Evolutionary conservation across 768 basidiomycete genomes (phyloP), one percentile per base, ranked within the genome.

Genomic region (Hericium rajendrae): DNA sequence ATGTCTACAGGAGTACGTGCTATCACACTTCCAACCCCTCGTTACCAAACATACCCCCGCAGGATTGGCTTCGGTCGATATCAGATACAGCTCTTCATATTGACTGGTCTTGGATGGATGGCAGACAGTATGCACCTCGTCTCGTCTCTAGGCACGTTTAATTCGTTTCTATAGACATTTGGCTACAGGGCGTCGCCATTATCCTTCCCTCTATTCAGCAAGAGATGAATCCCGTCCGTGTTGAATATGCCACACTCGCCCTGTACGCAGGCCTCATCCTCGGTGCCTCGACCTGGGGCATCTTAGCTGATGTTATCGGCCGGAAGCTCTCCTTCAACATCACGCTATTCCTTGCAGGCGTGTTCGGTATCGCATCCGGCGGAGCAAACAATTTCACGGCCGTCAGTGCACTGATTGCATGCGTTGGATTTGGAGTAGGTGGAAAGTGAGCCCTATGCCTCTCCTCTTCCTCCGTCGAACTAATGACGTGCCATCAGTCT

Each of bases 321-420:
- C 68, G 78, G 24, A 71, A 67, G 51, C 61, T 77, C 37, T 78
- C 74, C 22, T 78, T 78, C 65, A 78, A 78, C 22, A 65, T 66
- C 18, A 73, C 72, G 4, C 64, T 74, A 26, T 71, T 72, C 52
- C 63, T 73, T 32, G 67, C 66, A 4, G 78, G 76, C 20, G 62
- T 80, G 2, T 82, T 83, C 62, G 81, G 80, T 8, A 73, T 78
- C 52, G 73, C 78, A 3, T 72, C 78, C 6, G 79, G 76, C 39
- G 77, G 71, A 15, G 72, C 76, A 15, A 67, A 73, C 3, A 76
- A 73, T 60, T 77, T 80, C 61, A 76, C 73, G 24, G 71, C 76
- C 20, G 65, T 80, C 53, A 66, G 74, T 16, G 61, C 65, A 16
- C 64, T 73, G 40, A 67, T 72, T 16, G 77, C 76, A 11, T 78